A percentile compares a stretch with the other conserved stretches of the same genome.
phyloP scores from a whole-genome alignment of 2,329 filamentous ascomycete species.

The Chaetothyriales sp. region DNA sequence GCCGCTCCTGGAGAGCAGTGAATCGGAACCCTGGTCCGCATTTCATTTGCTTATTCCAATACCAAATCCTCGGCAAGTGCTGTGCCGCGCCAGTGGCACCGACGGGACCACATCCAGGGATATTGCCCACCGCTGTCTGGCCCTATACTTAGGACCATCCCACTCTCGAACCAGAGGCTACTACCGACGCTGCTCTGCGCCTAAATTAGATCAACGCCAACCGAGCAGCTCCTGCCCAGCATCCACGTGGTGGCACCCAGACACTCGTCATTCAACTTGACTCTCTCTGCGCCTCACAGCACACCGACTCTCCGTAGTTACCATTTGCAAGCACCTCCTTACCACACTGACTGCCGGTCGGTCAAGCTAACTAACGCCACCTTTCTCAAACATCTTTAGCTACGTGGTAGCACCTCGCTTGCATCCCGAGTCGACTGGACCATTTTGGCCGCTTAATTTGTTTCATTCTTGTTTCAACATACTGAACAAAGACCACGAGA shows the following conservation, averaged over 20 bases:
- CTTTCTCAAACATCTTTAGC: slow-evolving; percentile 10
- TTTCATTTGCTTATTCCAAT: neutral
- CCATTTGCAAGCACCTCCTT: slow-evolving; percentile 6
- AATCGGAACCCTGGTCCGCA: neutral
- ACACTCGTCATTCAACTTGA: neutral
- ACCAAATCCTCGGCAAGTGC: neutral
- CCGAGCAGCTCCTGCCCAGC: too few species aligned
- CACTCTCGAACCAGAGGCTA: too few species aligned
- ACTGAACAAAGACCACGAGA: slow-evolving; percentile 4
- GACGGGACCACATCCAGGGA: neutral
- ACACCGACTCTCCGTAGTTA: slow-evolving; percentile 3
- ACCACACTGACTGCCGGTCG: slow-evolving; percentile 16
- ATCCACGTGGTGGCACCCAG: too few species aligned
- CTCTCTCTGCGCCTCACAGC: neutral
- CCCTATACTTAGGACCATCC: neutral
- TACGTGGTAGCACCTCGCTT: neutral
- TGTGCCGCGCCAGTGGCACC: neutral
- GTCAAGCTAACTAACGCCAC: slow-evolving; percentile 10
- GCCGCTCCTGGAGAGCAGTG: slow-evolving; percentile 7
- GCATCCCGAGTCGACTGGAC: neutral
- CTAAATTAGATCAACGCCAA: neutral
- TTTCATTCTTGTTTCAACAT: neutral
- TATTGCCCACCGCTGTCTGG: neutral
- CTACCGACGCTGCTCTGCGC: neutral
- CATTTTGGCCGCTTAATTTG: neutral